Percentiles rank a stretch among this genome's conserved stretches.
Conservation (phyloP, 2,329 filamentous ascomycete species). For the Neurospora crassa region DNA sequence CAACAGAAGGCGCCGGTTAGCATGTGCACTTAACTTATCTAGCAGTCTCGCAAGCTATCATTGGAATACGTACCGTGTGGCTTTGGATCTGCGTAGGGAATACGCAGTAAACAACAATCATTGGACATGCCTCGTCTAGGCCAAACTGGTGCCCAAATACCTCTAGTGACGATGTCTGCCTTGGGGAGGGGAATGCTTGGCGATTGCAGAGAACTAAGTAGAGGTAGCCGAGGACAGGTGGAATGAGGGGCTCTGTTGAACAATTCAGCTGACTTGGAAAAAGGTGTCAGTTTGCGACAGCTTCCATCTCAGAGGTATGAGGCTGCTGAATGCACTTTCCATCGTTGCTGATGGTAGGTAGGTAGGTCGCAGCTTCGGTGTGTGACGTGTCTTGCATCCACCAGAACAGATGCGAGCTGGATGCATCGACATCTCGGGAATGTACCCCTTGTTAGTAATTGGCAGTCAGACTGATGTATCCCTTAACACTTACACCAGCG, state of each 20-base stretch:
- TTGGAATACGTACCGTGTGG: background rate
- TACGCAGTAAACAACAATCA: background rate
- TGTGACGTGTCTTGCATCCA: background rate
- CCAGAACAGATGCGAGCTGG: background rate
- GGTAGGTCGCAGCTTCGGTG: background rate
- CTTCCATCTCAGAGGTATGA: background rate
- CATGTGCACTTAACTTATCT: background rate
- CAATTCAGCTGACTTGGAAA: background rate
- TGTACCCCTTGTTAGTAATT: background rate
- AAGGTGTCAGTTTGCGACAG: background rate
- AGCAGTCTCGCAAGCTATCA: background rate
- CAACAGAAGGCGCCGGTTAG: background rate
- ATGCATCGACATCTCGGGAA: background rate
- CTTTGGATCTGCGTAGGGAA: background rate
- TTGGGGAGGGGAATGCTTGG: background rate
- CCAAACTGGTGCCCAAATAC: background rate
- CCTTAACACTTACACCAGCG: background rate
- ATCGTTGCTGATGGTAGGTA: background rate
- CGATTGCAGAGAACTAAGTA: background rate
- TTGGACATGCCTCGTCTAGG: background rate
- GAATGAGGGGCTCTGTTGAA: background rate
- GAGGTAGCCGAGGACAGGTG: background rate
- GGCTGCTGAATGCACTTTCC: background rate
- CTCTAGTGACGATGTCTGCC: background rate
- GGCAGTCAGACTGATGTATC: background rate